Base-by-base conservation (phyloP, 768 basidiomycete species). In the Leccinum aurantiacum region DNA sequence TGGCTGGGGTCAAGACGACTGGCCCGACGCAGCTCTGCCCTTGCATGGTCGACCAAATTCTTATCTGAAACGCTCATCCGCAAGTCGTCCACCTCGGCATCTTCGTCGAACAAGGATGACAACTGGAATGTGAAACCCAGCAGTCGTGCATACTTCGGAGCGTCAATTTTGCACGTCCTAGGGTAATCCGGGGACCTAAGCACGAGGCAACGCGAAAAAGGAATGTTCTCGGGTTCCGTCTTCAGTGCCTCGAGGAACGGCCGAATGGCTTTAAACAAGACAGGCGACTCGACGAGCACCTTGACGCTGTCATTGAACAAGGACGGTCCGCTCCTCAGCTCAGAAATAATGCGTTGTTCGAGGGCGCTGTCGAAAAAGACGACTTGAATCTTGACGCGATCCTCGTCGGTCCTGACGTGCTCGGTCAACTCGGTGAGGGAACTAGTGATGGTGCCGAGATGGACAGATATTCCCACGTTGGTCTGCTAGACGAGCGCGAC, bases 1-100 rank as follows among this genome's bases (percentile, higher is more conserved):
- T 93, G 91, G 69, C 87, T 88, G 0, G 81, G 76, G 62, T 93
- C 91, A 29, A 93, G 76, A 6, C 80, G 74, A 65, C 86, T 90
- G 6, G 73, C 70, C 17, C 65, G 60, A 46, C 62, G 72, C n/a
- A 91, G 69, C 46, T 78, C 75, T 22, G 69, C 60, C 6, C 84
- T 79, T 0, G 83, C 87, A n/a, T 59, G 60, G 4, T 66, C 76
- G 19, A 88, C 67, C 0, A 85, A 84, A 10, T 57, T 61, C 8
- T 67, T 71, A 56, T 84, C 78, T 1, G 73, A 69, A 0, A 78
- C 78, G 52, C 73, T 69, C 50, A 87, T 71, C 47, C 69, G 73
- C 14, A 84, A 62, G 51, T 79, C 76, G 7, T 66, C 66, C 5
- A 79, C 71, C 6, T 71, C 80, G 8, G 75, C 69, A 44, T 76